Evolutionary conservation across 495 filamentous ascomycete genomes (phyloP).

Genomic region (Bathelium albidoporum): DNA sequence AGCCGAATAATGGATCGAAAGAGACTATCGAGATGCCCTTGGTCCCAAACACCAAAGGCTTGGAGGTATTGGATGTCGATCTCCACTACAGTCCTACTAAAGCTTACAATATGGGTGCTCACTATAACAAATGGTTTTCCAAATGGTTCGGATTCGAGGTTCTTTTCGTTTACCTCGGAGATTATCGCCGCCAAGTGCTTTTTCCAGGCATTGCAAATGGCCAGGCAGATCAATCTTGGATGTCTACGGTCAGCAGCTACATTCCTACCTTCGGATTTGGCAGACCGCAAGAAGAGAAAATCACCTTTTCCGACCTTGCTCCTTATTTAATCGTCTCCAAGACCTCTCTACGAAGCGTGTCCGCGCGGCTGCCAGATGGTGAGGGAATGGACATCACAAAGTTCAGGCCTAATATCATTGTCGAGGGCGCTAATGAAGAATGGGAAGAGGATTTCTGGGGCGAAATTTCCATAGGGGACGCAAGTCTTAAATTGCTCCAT

Average conservation of each 20-base stretch:
- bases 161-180: constrained; percentile 59
- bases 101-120: constrained; percentile 55
- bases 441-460: constrained; percentile 90
- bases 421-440: constrained; percentile 46
- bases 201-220: constrained; percentile 37
- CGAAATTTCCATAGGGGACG: constrained; percentile 41
- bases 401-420: constrained; percentile 77
- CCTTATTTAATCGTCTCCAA: constrained; percentile 64
- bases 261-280: constrained; percentile 24
- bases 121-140: constrained; percentile 67
- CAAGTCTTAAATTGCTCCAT: constrained; percentile 51
- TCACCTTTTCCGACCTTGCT: constrained; percentile 75
- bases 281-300: constrained; percentile 11
- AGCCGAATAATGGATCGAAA: constrained; percentile 24
- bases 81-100: constrained; percentile 56
- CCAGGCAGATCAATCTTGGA: constrained; percentile 37
- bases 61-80: constrained; percentile 43
- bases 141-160: constrained; percentile 56
- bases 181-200: constrained; percentile 50
- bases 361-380: constrained; percentile 44
- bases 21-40: constrained; percentile 49
- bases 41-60: constrained; percentile 38
- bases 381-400: constrained; percentile 59
- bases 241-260: constrained; percentile 35
- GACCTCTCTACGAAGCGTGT: constrained; percentile 58